Evolutionary conservation across 2,329 filamentous ascomycete species (phyloP), one percentile per base, ranked within the genome.

Genomic region (Dendryphion nanum): DNA sequence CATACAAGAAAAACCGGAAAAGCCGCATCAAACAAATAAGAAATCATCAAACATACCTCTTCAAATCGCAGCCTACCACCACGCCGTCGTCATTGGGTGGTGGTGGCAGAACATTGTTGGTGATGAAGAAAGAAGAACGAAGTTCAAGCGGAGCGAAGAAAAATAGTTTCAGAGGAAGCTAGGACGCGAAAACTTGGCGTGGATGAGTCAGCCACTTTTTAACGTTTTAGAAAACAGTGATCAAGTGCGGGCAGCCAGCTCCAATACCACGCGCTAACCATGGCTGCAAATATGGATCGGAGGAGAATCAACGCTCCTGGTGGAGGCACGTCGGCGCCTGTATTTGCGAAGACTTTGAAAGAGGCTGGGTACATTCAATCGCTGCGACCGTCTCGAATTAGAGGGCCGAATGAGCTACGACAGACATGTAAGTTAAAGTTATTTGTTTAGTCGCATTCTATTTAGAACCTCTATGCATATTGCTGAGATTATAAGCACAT

Each of bases 251-350:
- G 12, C 16, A 18, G 30, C 17, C 16, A 41, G 16, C 40, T 39
- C 21, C 30, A 40, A 28, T 15, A 34, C 35, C 46, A 37, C 37
- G n/a, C 18, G 12, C 12, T 15, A 29, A 41, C 23, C 38, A 58
- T 50, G 40, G 48, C 56, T 17, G 55, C 53, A 41, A 60, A 56
- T 38, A 48, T 46, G 10, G 93, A 98, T 65, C 81, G 90, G 66
- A 83, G 91, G 69, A 82, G 93, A 55, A 82, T 95, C 51, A 97
- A 97, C 68, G 89, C 89, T 4, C 93, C 93, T 5, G 74, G 82
- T 28, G 86, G 87, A 37, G 79, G 81, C 18, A 97, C 89, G 6
- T 69, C 77, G 21, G 79, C 89, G 13, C 88, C 89, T 1, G 70
- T 89, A 3, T 96, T 83, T 60, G 77, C 72, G 34, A 69, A 69